phyloP scores from a whole-genome alignment of 495 filamentous ascomycete species.

The Tuber umbilicatum region DNA sequence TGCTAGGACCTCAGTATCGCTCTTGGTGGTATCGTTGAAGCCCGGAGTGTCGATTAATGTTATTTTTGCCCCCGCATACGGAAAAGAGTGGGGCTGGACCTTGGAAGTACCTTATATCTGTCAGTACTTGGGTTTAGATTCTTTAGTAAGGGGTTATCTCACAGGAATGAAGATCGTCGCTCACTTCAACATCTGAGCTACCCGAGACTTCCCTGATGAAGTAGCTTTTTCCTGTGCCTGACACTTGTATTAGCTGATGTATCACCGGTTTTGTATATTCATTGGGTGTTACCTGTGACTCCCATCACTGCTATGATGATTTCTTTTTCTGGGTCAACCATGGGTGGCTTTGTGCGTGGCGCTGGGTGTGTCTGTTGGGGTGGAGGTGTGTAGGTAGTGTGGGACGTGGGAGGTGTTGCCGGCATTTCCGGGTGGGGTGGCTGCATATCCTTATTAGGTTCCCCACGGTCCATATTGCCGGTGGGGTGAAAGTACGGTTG shows the following conservation, averaged over 20 bases:
- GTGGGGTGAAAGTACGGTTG: background rate
- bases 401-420: background rate
- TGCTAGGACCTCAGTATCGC: conserved; percentile 45
- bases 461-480: background rate
- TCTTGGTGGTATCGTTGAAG: conserved; percentile 48
- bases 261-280: background rate
- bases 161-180: conserved; percentile 32
- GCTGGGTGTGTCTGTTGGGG: background rate
- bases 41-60: conserved; percentile 50
- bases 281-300: conserved; percentile 38
- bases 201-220: conserved; percentile 42
- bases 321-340: background rate
- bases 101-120: conserved; percentile 29
- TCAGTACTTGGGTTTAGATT: background rate
- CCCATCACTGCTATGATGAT: conserved; percentile 47
- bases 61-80: conserved; percentile 27
- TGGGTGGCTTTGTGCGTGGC: background rate
- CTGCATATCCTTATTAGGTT: background rate
- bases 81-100: conserved; percentile 14
- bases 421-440: background rate
- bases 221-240: conserved; percentile 43
- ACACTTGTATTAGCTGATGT: background rate
- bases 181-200: conserved; percentile 23
- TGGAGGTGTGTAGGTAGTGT: too few species aligned
- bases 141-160: background rate